Evolutionary conservation across 2,329 filamentous ascomycete genomes (phyloP), one percentile per base, ranked within the genome.

Genomic region (Aureobasidium sp.): DNA sequence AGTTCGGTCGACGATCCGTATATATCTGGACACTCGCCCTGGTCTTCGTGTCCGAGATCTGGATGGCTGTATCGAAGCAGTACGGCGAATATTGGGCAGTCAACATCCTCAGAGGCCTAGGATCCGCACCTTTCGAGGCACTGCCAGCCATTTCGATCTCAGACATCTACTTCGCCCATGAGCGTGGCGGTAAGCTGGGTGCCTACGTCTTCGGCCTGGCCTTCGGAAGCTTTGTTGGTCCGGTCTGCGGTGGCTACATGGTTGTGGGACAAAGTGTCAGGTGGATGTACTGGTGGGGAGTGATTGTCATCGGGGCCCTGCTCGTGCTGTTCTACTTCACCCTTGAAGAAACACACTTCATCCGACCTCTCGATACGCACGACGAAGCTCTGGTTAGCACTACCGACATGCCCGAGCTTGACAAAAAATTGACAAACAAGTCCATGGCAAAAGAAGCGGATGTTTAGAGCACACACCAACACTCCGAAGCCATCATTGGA

Each of bases 211-310:
- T 61, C n/a, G 62, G 62, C 11, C 65, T 77, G 2, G 63, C 69
- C 2, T 58, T 68, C 2, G 74, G 74, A 1, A 72, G 72, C 6
- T 67, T 73, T 42, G 63, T 75, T 8, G 74, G 74, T 7, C 72
- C 72, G 1, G 67, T 76, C 1, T 67, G 67, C 15, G 74, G 74
- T 8, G 71, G 74, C 17, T 77, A 77, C 64, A 77, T 77, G 40
- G 72, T 69, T 9, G 68, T 64, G 4, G 47, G 61, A 27, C 69
- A 74, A 60, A 67, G 69, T 15, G 75, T 72, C 70, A 65, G 71
- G 29, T 73, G 67, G 67, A 71, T 70, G 8, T 75, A 71, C 47
- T 69, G 64, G 49, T 74, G 71, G 35, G 67, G 73, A 58, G 68
- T 68, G 0, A 74, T 74, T 7, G 69, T 71, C 46, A 67, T 70